A percentile compares a stretch with the other conserved stretches of the same genome.
These are phyloP conservation scores for Canna indica DNA, from an alignment of 176 grass and related monocot species.

Conservation along the genomic window DNA sequence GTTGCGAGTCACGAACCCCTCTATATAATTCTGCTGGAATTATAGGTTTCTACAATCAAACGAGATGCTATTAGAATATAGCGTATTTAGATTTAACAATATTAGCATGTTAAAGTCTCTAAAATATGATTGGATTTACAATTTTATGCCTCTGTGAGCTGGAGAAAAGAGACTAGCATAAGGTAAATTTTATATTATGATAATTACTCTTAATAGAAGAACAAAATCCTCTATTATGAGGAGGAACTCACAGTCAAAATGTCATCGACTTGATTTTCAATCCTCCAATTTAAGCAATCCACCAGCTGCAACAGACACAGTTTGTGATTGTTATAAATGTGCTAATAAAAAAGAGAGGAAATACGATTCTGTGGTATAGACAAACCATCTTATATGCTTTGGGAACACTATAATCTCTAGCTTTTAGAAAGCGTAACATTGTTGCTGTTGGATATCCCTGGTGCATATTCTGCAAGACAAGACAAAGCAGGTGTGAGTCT, in stretches of 20 bases:
- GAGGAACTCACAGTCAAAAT: slow-evolving; percentile 57
- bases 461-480: slow-evolving; percentile 62
- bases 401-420: slow-evolving; percentile 66
- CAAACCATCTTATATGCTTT: slow-evolving; percentile 88
- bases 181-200: neutral
- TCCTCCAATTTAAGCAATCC: slow-evolving; percentile 88
- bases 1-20: slow-evolving; percentile 64
- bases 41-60: slow-evolving; percentile 72
- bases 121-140: neutral
- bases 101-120: neutral
- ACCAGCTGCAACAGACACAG: slow-evolving; percentile 39
- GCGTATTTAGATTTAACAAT: neutral
- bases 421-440: slow-evolving; percentile 71
- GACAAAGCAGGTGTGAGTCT: neutral
- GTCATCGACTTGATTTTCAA: slow-evolving; percentile 69
- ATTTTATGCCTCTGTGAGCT: neutral
- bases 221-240: neutral
- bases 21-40: slow-evolving; percentile 61
- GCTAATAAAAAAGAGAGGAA: neutral
- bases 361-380: slow-evolving; percentile 11
- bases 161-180: neutral
- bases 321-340: neutral
- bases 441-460: slow-evolving; percentile 78
- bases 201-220: neutral
- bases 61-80: slow-evolving; percentile 10